Conservation (phyloP, 1,284 basidiomycete genomes). For the Hortiboletus rubellus region DNA sequence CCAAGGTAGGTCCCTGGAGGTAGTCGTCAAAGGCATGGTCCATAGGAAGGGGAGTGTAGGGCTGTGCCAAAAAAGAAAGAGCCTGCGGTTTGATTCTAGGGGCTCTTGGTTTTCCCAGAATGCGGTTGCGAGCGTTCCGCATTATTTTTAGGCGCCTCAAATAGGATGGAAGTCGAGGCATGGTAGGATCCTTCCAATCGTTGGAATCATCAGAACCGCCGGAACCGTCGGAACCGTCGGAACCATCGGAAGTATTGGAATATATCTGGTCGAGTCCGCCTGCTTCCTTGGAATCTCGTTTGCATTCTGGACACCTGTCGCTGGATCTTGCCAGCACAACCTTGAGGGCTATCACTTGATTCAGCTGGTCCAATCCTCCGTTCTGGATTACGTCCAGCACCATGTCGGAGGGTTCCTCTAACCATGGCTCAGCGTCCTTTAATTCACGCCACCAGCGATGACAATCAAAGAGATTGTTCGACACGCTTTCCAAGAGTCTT, state of each 20-base stretch:
- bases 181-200: too few relatives aligned
- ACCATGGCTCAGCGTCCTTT: neutral
- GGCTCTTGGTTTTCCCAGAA: neutral
- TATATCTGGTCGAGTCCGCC: too few relatives aligned
- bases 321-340: constrained; percentile 3
- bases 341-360: neutral
- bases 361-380: constrained; percentile 1
- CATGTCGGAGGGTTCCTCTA: neutral
- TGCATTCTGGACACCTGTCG: constrained; percentile 6
- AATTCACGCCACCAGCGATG: constrained; percentile 2
- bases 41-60: neutral
- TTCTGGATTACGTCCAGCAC: constrained; percentile 1
- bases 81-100: neutral
- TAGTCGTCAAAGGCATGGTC: constrained; percentile 5
- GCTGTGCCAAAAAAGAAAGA: neutral
- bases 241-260: too few relatives aligned
- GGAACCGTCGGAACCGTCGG: too few relatives aligned
- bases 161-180: neutral
- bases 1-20: neutral
- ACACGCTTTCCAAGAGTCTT: neutral
- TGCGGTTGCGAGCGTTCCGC: neutral
- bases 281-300: too few relatives aligned
- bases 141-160: neutral
- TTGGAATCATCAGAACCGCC: too few relatives aligned
- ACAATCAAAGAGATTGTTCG: neutral